Evolutionary conservation across 192 early-diverging fungal genomes (phyloP), one percentile per base, ranked within the genome.

Genomic region (Helicostylum pulchrum): DNA sequence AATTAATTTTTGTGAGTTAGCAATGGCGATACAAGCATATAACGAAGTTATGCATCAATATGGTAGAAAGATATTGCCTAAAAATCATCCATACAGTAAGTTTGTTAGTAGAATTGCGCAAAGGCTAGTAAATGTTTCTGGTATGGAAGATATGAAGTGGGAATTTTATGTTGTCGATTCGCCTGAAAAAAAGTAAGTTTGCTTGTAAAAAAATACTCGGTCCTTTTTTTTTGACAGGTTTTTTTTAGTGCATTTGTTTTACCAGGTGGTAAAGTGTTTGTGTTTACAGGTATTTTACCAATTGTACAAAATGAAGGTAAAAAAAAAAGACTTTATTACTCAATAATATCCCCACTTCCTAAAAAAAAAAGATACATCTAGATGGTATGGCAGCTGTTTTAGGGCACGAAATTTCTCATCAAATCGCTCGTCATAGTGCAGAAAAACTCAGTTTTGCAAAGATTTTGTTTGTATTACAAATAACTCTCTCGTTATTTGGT

Each of bases 231-330:
- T 17, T 21, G 15, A 12, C n/a, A 26, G 4, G 3, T 15, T 45
- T 9, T 31, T 23, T 17, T 30, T 34, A 76, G 74, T 75, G 96
- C 96, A 3, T 96, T 99, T 76, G 95, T 97, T 8, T 75, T 96
- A 48, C 95, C 97, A 1, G 94, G 93, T 39, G 94, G 94, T 36
- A 94, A 95, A 74, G 89, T 99, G 0, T 99, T 99, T 85, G 97
- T 99, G 32, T 99, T 97, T 64, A 93, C 93, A 21, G 97, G 97
- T 4, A 85, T 99, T 17, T 77, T 99, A 3, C 88, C 89, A 2
- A 77, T 99, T 26, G 84, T 85, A 0, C 57, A 80, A 53, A 85
- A 91, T 72, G 91, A 94, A 71, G 71, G 71, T 63, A 64, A 44
- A 42, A 9, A 42, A 11, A n/a, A 4, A 54, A 9, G 2, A 19